phyloP scores from a whole-genome alignment of 495 filamentous ascomycete genomes.

The Penicillium coprophilum region DNA sequence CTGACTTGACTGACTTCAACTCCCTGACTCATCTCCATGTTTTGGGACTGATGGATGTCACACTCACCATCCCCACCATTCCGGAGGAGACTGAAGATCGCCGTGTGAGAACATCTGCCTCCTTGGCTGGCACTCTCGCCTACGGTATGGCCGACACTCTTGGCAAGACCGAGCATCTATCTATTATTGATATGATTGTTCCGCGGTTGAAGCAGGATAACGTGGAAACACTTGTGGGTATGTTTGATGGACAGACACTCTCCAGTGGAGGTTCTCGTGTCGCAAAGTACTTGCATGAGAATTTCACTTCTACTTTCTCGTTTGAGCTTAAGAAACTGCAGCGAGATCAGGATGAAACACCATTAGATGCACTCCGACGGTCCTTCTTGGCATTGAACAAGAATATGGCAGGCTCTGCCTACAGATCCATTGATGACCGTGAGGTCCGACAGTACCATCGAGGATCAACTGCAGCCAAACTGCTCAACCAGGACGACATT shows the following conservation, averaged over 20 bases:
- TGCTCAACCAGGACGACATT: conserved; percentile 83
- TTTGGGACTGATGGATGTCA: conserved; percentile 97
- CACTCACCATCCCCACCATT: conserved; percentile 84
- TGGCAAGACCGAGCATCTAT: conserved; percentile 88
- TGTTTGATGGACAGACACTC: conserved; percentile 90
- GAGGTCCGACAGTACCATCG: conserved; percentile 63
- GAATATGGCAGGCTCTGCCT: conserved; percentile 85
- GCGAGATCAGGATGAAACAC: conserved; percentile 57
- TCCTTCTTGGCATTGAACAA: conserved; percentile 91
- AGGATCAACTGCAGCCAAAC: conserved; percentile 64
- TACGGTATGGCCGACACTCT: conserved; percentile 99
- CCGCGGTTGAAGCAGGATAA: conserved; percentile 90
- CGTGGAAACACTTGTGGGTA: conserved; percentile 82
- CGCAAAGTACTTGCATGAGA: conserved; percentile 93
- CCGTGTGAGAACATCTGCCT: conserved; percentile 92
- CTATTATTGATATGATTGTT: conserved; percentile 96
- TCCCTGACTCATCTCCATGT: conserved; percentile 82
- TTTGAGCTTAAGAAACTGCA: conserved; percentile 70
- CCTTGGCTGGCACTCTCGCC: conserved; percentile 77
- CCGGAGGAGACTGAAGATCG: conserved; percentile 95
- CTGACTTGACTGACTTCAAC: conserved; percentile 88
- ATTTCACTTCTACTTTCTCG: conserved; percentile 80
- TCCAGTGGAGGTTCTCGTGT: conserved; percentile 89
- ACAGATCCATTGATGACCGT: conserved; percentile 72
- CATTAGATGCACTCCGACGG: conserved; percentile 78